A percentile compares a stretch with the other conserved stretches of the same genome.
Evolutionary conservation across 1,139 yeast genomes (phyloP).

Genomic region (Oligophagozyma castellii): DNA sequence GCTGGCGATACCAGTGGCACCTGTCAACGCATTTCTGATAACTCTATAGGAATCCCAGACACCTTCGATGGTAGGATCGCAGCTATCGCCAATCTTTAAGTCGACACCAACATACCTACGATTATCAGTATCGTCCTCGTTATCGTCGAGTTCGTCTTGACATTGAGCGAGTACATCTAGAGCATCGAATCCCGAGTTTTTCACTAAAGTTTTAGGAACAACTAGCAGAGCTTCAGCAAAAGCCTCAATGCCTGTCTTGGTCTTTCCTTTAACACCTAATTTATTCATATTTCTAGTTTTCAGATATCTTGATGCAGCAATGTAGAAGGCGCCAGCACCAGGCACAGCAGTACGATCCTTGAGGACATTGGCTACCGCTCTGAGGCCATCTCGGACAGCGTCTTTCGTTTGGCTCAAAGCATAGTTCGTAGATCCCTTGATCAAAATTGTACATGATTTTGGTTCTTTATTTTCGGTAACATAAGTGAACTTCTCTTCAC

Average conservation of each 20-base stretch:
- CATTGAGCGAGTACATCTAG: constrained; percentile 80
- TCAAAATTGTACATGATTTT: constrained; percentile 78
- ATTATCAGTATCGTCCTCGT: constrained; percentile 31
- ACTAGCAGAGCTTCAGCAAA: constrained; percentile 84
- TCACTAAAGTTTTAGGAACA: constrained; percentile 83
- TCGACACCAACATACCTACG: constrained; percentile 85
- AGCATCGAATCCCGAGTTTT: constrained; percentile 89
- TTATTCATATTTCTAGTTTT: constrained; percentile 32
- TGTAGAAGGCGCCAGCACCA: constrained; percentile 94
- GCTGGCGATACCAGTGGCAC: constrained; percentile 91
- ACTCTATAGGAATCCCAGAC: constrained; percentile 95
- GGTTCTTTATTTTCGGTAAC: constrained; percentile 89
- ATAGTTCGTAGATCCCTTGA: constrained; percentile 87
- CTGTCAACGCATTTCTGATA: constrained; percentile 77
- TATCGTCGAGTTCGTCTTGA: constrained; percentile 63
- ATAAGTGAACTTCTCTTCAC: constrained; percentile 95
- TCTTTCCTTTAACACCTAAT: constrained; percentile 64
- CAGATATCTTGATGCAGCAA: constrained; percentile 66
- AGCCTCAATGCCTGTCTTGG: constrained; percentile 82
- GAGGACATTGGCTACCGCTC: constrained; percentile 86
- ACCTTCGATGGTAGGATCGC: constrained; percentile 91
- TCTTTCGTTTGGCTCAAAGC: constrained; percentile 86
- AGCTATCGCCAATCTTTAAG: constrained; percentile 82
- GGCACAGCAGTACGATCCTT: constrained; percentile 80
- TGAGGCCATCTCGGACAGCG: constrained; percentile 91